These are phyloP conservation scores for Flaveria ramosissima DNA, from an alignment of 129 eudicot species.

Conservation along the genomic window DNA sequence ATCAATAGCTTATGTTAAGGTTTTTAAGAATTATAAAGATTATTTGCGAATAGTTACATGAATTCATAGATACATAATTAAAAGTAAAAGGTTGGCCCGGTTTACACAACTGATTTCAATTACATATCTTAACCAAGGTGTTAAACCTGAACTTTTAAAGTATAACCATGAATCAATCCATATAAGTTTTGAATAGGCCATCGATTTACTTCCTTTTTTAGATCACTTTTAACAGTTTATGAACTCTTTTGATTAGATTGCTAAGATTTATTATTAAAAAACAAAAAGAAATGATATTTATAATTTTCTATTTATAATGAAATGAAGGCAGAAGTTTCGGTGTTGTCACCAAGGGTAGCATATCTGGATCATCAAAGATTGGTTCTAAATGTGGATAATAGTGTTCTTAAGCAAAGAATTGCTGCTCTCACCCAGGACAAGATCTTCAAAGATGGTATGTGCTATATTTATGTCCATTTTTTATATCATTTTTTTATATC, in stretches of 20 bases:
- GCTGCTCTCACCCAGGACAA: conserved; percentile 97
- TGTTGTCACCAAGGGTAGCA: conserved; percentile 88
- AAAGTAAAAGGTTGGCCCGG: neutral
- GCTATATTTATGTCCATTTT: neutral
- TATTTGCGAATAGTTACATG: neutral
- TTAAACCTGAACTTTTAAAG: neutral
- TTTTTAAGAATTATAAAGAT: neutral
- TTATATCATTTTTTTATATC: neutral
- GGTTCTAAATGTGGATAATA: conserved; percentile 82
- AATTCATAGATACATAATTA: neutral
- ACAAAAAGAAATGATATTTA: neutral
- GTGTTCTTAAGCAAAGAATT: conserved; percentile 81
- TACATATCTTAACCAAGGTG: neutral
- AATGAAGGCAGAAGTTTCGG: conserved; percentile 80
- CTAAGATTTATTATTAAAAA: neutral
- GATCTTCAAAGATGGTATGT: conserved; percentile 86
- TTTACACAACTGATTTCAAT: neutral
- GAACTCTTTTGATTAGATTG: neutral
- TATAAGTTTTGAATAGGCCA: neutral
- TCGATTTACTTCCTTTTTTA: neutral
- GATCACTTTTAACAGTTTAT: neutral
- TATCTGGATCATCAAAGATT: conserved; percentile 87
- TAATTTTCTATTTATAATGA: neutral
- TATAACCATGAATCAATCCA: neutral
- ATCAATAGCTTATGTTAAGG: neutral